Percentiles rank a stretch among this genome's conserved stretches.
These are phyloP conservation scores for Leccinum variicolor DNA, from an alignment of 768 basidiomycete species.

Conservation along the genomic window DNA sequence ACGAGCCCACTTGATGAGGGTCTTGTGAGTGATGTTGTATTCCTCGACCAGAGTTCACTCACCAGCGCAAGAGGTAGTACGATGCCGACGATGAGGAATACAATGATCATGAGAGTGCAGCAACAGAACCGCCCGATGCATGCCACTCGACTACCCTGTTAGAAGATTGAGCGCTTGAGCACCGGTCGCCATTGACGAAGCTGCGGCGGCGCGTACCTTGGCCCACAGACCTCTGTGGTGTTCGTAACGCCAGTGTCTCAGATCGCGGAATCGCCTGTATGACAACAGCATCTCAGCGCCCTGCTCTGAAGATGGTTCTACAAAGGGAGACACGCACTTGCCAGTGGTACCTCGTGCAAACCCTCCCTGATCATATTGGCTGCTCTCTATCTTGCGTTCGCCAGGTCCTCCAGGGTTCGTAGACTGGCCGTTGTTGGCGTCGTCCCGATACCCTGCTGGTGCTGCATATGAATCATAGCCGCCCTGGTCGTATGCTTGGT, in stretches of 20 bases:
- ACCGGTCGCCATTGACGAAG: neutral
- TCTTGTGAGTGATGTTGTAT: neutral
- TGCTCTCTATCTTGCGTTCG: conserved; percentile 31
- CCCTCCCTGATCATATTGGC: conserved; percentile 41
- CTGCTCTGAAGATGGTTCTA: neutral
- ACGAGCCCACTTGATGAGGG: conserved; percentile 59
- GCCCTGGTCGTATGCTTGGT: conserved; percentile 52
- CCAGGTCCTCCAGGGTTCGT: conserved; percentile 12
- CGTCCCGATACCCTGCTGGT: conserved; percentile 37
- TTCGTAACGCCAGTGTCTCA: conserved; percentile 53
- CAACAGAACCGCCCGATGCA: conserved; percentile 72
- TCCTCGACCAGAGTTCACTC: conserved; percentile 20
- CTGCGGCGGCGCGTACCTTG: conserved; percentile 38
- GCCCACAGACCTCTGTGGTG: conserved; percentile 68
- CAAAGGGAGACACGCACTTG: conserved; percentile 27
- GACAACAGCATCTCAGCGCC: conserved; percentile 4
- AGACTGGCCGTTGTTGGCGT: conserved; percentile 25
- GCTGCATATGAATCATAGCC: conserved; percentile 30
- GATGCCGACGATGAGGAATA: conserved; percentile 66
- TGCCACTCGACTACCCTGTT: conserved; percentile 55
- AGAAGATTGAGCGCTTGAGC: conserved; percentile 1
- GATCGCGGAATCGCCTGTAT: conserved; percentile 25
- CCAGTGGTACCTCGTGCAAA: conserved; percentile 35
- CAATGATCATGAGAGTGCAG: conserved; percentile 63
- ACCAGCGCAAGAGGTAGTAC: conserved; percentile 67